Conservation (phyloP, 1,284 basidiomycete genomes). For the Cystobasidium slooffiae region DNA sequence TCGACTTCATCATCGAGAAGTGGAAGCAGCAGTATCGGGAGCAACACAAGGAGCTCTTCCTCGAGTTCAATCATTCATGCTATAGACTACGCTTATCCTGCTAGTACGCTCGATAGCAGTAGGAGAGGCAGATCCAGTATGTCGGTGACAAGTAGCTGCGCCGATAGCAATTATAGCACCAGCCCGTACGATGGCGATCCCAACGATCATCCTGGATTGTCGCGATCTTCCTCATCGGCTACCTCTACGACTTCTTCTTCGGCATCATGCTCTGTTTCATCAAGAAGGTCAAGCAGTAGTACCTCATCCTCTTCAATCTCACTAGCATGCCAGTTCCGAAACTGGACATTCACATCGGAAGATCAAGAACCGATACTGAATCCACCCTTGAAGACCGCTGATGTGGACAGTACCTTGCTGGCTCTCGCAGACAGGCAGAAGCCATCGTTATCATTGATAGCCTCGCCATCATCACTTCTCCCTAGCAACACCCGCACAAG, state of each 20-base stretch:
- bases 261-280: background rate
- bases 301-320: background rate
- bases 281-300: constrained; percentile 7
- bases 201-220: background rate
- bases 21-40: background rate
- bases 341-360: constrained; percentile 1
- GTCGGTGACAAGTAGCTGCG: background rate
- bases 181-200: background rate
- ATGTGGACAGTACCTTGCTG: no score
- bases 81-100: constrained; percentile 22
- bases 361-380: background rate
- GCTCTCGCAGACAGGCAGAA: no score
- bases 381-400: no score
- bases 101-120: background rate
- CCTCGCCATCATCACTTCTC: no score
- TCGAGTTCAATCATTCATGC: constrained; percentile 24
- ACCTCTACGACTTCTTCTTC: constrained; percentile 7
- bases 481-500: no score
- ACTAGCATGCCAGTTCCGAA: constrained; percentile 1
- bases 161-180: background rate
- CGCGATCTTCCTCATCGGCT: constrained; percentile 6
- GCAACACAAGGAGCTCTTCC: no score
- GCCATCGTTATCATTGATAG: no score
- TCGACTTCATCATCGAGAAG: background rate
- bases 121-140: constrained; percentile 10